Percentiles rank a stretch among this genome's conserved stretches.
Conservation (phyloP, 164 flowering plant genomes). For the Aristolochia fimbriata region DNA sequence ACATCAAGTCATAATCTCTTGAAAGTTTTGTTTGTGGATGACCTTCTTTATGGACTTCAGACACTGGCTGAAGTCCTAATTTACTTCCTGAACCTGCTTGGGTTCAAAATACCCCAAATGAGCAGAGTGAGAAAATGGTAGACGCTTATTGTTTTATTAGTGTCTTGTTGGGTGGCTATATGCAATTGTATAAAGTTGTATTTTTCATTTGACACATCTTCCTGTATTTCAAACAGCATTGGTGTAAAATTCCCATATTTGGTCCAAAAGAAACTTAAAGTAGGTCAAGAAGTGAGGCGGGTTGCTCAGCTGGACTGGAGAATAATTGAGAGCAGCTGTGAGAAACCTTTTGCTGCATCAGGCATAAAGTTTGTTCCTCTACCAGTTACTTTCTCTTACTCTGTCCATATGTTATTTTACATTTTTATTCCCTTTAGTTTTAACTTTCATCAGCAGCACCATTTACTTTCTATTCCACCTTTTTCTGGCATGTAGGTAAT, state of each 20-base stretch:
- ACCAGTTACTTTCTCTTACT: constrained; percentile 52
- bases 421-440: constrained; percentile 1
- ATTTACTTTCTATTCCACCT: neutral
- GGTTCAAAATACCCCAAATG: no score
- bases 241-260: constrained; percentile 70
- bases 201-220: constrained; percentile 1
- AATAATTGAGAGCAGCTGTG: constrained; percentile 49
- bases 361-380: constrained; percentile 79
- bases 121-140: no score
- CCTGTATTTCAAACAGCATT: constrained; percentile 40
- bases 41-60: no score
- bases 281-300: constrained; percentile 81
- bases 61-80: no score
- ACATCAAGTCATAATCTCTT: no score
- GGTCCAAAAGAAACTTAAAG: constrained; percentile 56
- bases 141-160: neutral
- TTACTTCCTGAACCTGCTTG: no score
- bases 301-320: constrained; percentile 86
- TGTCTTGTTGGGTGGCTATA: neutral
- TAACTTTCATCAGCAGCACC: neutral
- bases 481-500: constrained; percentile 52
- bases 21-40: no score
- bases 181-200: neutral
- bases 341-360: constrained; percentile 69
- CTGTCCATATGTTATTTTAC: constrained; percentile 5